These are phyloP conservation scores for Auricularia sp. DNA, from an alignment of 768 basidiomycete species.

Conservation along the genomic window DNA sequence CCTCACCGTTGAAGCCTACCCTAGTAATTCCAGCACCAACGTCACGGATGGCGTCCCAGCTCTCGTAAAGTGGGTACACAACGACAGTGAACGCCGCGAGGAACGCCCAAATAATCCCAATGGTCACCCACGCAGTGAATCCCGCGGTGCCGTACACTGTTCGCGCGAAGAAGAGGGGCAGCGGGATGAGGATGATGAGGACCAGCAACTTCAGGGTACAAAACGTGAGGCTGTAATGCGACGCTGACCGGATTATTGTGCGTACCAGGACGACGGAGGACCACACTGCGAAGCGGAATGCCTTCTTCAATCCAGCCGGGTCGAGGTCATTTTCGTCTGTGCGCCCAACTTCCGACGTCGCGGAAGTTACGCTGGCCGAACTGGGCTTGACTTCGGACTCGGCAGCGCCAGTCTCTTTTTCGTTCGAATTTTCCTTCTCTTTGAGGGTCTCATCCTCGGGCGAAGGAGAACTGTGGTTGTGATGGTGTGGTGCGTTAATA, in stretches of 20 bases:
- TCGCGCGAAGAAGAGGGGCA: conserved; percentile 78
- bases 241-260: neutral
- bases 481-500: conserved; percentile 44
- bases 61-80: conserved; percentile 81
- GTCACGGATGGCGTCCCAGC: conserved; percentile 48
- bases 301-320: conserved; percentile 51
- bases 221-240: neutral
- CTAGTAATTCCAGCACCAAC: conserved; percentile 55
- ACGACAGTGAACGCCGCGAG: conserved; percentile 65
- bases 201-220: conserved; percentile 36
- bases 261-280: conserved; percentile 55
- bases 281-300: conserved; percentile 73
- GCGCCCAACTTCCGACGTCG: conserved; percentile 8
- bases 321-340: conserved; percentile 48
- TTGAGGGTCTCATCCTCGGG: conserved; percentile 4
- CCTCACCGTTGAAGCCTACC: conserved; percentile 25
- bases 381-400: neutral
- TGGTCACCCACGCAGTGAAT: conserved; percentile 67
- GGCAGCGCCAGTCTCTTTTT: conserved; percentile 17
- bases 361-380: conserved; percentile 1
- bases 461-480: conserved; percentile 6
- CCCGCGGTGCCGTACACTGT: conserved; percentile 57
- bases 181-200: conserved; percentile 64
- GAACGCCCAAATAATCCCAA: conserved; percentile 82
- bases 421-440: conserved; percentile 20